Percentiles rank a stretch among this genome's conserved stretches.
phyloP scores from a whole-genome alignment of 2,329 filamentous ascomycete species.

The Atkinsonella texensis region DNA sequence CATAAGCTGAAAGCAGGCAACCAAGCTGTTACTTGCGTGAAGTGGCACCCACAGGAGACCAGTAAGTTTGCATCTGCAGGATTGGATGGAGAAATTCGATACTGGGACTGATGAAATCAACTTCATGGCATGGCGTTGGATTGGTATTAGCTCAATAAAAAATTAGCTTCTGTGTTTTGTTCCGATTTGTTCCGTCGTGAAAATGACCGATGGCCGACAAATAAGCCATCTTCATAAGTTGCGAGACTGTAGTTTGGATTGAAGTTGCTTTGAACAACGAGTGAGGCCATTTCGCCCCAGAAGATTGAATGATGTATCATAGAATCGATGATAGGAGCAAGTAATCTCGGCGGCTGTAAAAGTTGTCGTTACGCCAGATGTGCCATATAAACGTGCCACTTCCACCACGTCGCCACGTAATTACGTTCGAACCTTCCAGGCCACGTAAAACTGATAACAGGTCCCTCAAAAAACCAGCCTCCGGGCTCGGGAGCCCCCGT shows the following conservation, averaged over 20 bases:
- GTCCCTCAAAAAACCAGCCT: slow-evolving; percentile 69
- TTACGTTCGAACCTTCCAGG: slow-evolving; percentile 65
- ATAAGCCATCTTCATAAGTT: too few species aligned
- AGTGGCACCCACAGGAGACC: slow-evolving; percentile 96
- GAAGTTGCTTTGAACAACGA: not conserved
- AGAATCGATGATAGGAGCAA: slow-evolving; percentile 9
- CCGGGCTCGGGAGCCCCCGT: slow-evolving; percentile 78
- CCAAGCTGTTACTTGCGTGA: slow-evolving; percentile 69
- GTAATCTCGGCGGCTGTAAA: slow-evolving; percentile 70
- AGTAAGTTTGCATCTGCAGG: slow-evolving; percentile 89
- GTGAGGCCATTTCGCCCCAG: not conserved
- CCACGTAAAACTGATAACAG: slow-evolving; percentile 52
- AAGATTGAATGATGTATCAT: slow-evolving; percentile 6
- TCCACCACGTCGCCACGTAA: slow-evolving; percentile 77
- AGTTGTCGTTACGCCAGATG: slow-evolving; percentile 62
- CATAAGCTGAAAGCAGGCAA: slow-evolving; percentile 86
- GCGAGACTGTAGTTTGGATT: too few species aligned
- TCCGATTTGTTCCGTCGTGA: too few species aligned
- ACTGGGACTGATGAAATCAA: slow-evolving; percentile 62
- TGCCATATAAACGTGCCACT: slow-evolving; percentile 73
- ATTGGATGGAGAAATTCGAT: slow-evolving; percentile 75
- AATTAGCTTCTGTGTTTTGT: not conserved
- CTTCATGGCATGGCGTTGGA: not conserved
- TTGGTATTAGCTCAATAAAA: not conserved
- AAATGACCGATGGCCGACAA: too few species aligned